These are phyloP conservation scores for Berkeleyomyces rouxiae DNA, from an alignment of 2,329 filamentous ascomycete species.

Conservation along the genomic window DNA sequence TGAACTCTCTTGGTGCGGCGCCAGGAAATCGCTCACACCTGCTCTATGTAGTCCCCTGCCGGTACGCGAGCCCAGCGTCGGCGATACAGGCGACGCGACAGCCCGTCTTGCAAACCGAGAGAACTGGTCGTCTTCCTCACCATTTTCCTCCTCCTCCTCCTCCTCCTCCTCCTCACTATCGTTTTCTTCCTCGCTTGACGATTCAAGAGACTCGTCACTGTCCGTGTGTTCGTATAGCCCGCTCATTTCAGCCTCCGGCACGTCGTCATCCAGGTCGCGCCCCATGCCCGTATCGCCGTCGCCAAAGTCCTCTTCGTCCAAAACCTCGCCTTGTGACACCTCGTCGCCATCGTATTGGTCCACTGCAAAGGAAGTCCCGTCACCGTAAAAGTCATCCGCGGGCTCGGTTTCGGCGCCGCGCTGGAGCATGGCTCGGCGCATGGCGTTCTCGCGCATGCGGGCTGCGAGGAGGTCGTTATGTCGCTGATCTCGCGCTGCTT, in stretches of 20 bases:
- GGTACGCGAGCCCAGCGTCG: slow-evolving; percentile 21
- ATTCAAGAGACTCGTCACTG: slow-evolving; percentile 44
- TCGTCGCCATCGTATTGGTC: slow-evolving; percentile 6
- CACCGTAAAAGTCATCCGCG: slow-evolving; percentile 31
- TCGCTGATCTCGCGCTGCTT: slow-evolving; percentile 26
- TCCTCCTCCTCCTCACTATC: slow-evolving; percentile 39
- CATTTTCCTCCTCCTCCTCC: slow-evolving; percentile 44
- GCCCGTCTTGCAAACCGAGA: slow-evolving; percentile 7
- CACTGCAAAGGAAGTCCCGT: slow-evolving; percentile 27
- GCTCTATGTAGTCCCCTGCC: slow-evolving; percentile 29
- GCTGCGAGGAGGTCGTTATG: slow-evolving; percentile 33
- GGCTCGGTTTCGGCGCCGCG: slow-evolving; percentile 26
- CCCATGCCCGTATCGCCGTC: slow-evolving; percentile 39
- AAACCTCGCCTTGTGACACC: slow-evolving; percentile 31
- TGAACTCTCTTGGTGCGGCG: slow-evolving; percentile 42
- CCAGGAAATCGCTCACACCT: slow-evolving; percentile 35
- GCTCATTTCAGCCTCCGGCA: slow-evolving; percentile 43
- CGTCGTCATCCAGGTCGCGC: slow-evolving; percentile 53
- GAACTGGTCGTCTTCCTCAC: slow-evolving; percentile 7
- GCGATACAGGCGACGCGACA: slow-evolving; percentile 23
- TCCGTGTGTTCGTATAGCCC: slow-evolving; percentile 64
- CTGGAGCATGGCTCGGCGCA: slow-evolving; percentile 28
- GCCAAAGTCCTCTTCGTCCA: slow-evolving; percentile 44
- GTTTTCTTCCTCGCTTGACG: slow-evolving; percentile 30
- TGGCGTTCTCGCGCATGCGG: slow-evolving; percentile 42